Base-by-base conservation (phyloP, 73 alveolate genomes). In the Paramecium sexaurelia region DNA sequence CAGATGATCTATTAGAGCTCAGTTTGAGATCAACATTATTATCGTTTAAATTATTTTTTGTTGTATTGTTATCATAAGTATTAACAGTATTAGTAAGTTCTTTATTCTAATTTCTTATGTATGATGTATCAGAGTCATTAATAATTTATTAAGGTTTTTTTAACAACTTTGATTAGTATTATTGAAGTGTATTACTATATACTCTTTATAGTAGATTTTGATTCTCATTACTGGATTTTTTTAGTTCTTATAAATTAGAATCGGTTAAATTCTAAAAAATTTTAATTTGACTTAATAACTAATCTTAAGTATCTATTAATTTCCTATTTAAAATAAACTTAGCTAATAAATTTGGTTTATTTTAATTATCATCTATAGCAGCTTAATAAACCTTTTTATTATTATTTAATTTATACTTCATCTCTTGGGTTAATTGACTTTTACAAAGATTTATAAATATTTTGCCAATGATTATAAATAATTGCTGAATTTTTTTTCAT, bases 381-480 rank as follows among this genome's bases (percentile, higher is more conserved):
- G 61, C 86, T 22, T 19, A 26, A 40, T 35, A 71, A 9, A 71
- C 39, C 86, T 71, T 33, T 71, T 32, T 3, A 0, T 15, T 20
- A 71, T 35, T 35, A 1, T 6, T 13, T 27, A 7, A 11, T 40
- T 41, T 17, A 10, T 71, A 71, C 86, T 24, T 71, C 86, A 71
- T 71, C 86, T 33, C 32, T 36, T 71, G 66, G 56, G 35, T 71
- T 37, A 32, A 71, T n/a, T 1, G 13, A n/a, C 11, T 13, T 35
- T 71, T 13, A 35, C 7, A 39, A 73, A 11, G 26, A 3, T 13
- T 78, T 24, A 10, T 10, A 43, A 7, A 78, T 78, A 55, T 41
- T 9, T 78, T 78, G 17, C 90, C 90, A 78, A 78, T 78, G 90
- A 7, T 78, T 78, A 78, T 19, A 78, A 7, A 78, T 45, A 19